Conservation (phyloP, 2,329 filamentous ascomycete genomes). For the Pyrenophora tritici-repentis region DNA sequence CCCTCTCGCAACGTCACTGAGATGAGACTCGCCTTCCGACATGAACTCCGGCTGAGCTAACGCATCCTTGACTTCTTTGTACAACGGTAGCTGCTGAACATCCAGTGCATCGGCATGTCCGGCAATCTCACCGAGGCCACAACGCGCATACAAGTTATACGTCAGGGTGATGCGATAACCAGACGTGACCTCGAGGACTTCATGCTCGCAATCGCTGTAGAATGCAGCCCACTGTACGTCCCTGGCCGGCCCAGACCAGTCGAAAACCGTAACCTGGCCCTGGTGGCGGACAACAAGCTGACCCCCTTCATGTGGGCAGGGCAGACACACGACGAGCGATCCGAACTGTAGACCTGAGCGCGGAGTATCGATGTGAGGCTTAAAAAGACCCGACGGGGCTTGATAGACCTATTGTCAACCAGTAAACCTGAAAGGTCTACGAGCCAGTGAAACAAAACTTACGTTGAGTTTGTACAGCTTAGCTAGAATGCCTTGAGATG, state of each 20-base stretch:
- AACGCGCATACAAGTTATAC: conserved; percentile 60
- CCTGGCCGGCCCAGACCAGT: conserved; percentile 45
- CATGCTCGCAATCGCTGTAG: conserved; percentile 59
- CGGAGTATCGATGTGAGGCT: conserved; percentile 60
- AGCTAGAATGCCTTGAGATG: no score
- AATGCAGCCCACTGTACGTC: conserved; percentile 57
- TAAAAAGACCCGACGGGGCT: conserved; percentile 57
- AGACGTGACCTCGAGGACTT: conserved; percentile 55
- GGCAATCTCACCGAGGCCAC: conserved; percentile 40
- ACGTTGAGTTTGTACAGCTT: no score
- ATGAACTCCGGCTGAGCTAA: no score
- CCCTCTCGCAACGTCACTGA: no score
- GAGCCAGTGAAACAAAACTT: no score
- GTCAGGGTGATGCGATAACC: conserved; percentile 61
- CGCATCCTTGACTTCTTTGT: conserved; percentile 39
- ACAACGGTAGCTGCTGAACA: conserved; percentile 45
- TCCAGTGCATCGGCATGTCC: conserved; percentile 32
- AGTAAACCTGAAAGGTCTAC: no score
- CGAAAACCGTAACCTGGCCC: conserved; percentile 44
- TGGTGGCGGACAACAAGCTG: conserved; percentile 52
- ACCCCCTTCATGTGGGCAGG: conserved; percentile 50
- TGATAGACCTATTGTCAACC: conserved; percentile 60
- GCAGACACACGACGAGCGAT: conserved; percentile 60
- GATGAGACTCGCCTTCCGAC: no score
- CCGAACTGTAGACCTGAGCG: conserved; percentile 57